Base-by-base conservation (phyloP, 139 green algal genomes). In the Chlorella sp. region DNA sequence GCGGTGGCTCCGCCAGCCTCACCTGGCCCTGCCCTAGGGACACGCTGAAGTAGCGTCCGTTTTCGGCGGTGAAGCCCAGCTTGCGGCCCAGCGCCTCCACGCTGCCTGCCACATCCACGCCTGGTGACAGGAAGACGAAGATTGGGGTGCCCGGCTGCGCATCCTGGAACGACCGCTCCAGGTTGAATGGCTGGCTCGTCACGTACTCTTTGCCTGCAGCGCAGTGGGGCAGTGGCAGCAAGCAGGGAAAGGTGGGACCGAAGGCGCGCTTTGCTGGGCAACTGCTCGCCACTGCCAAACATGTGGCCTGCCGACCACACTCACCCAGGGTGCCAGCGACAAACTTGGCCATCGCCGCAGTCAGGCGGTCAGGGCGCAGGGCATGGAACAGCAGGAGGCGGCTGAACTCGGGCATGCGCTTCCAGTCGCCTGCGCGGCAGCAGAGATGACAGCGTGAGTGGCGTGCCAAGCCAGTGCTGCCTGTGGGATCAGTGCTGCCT, bases 91-190 rank as follows among this genome's bases (percentile, higher is more conserved):
- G 82, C 16, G 86, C 90, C 84, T 98, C 96, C 39, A 98, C 95
- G 36, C 87, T 88, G 28, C 80, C 94, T 20, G 96, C 95, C 36
- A 96, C 93, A 67, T 97, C 93, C 74, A 95, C 92, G 39, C 94
- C 95, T 44, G 96, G 96, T 0, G 92, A 96, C 34, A 98, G 90
- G 91, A 98, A 98, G 13, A 98, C 90, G 30, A 98, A 95, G 78
- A 98, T 97, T 74, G 96, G 96, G 0, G 90, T 93, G 60, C 88
- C 91, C 16, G 94, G 92, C 32, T 69, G 65, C 7, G 91, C 80
- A 83, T 98, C 93, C 90, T 92, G 56, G 85, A 86, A 95, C 2
- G 90, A 93, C 25, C 87, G 73, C 87, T 98, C 94, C 80, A 98
- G 91, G 84, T 97, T 91, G 85, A 93, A 97, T 0, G 92, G 93